Evolutionary conservation across 2,329 filamentous ascomycete species (phyloP).

Genomic region (Atkinsonella texensis): DNA sequence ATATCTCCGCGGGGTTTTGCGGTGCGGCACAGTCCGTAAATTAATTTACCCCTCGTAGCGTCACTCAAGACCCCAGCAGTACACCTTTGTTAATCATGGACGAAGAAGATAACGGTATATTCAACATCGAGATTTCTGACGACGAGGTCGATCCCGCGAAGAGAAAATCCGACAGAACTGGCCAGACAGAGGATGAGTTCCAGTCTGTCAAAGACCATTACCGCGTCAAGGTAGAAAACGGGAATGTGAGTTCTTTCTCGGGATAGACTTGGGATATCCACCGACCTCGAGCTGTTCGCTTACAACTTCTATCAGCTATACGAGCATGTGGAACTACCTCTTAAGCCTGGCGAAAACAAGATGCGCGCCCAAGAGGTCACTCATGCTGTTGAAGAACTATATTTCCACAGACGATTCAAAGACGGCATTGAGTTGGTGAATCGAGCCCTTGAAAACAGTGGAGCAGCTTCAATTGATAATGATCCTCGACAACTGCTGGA

Average conservation of each 20-base stretch:
- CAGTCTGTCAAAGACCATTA: slow-evolving; percentile 33
- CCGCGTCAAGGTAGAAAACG: slow-evolving; percentile 38
- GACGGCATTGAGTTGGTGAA: slow-evolving; percentile 31
- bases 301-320: slow-evolving; percentile 26
- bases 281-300: background rate
- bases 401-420: slow-evolving; percentile 37
- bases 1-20: no score
- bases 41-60: no score
- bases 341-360: slow-evolving; percentile 28
- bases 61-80: background rate
- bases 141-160: slow-evolving; percentile 12
- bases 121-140: slow-evolving; percentile 21
- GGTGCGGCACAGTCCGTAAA: no score
- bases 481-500: slow-evolving; percentile 29
- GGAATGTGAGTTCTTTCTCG: slow-evolving; percentile 29
- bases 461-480: slow-evolving; percentile 25
- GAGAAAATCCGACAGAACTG: slow-evolving; percentile 19
- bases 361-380: slow-evolving; percentile 36
- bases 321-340: slow-evolving; percentile 29
- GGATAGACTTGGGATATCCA: background rate
- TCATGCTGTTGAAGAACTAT: slow-evolving; percentile 46
- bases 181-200: slow-evolving; percentile 39
- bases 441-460: slow-evolving; percentile 20
- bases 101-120: slow-evolving; percentile 16
- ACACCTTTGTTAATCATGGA: slow-evolving; percentile 13